Base-by-base conservation (phyloP, 169 alveolate genomes). In the Eimeria praecox region DNA sequence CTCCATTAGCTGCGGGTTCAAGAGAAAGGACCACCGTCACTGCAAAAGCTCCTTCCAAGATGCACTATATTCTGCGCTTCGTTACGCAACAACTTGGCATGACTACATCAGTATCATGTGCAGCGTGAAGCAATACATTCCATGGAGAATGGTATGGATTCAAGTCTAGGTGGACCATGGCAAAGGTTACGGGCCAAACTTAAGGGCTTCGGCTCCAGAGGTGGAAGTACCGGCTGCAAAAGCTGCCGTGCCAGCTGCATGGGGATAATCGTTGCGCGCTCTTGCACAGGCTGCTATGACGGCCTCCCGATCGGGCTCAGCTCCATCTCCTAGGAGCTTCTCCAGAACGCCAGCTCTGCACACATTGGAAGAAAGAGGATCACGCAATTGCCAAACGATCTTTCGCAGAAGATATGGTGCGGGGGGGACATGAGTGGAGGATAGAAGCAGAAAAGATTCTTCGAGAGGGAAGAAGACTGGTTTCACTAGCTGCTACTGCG, bases 171-270 rank as follows among this genome's bases (percentile, higher is more conserved):
- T 33, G 22, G 42, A 10, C 24, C 44, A 69, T 27, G 46, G 14
- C 22, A 33, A 33, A 62, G 46, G 24, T 33, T 46, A 4, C 6
- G 0, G 12, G 78, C 42, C 27, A 69, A 24, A 46, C n/a, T 66
- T 33, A 66, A 66, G 2, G n/a, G 46, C 33, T 69, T 69, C 40
- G 8, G 40, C 40, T 6, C 18, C 75, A 24, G 78, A 3, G 73
- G 38, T 22, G 40, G 6, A 24, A 2, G 42, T 82, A 82, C 90
- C 90, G 2, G 90, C 90, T 44, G 90, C 90, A 20, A 82, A 44
- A 24, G 71, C 90, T 82, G 90, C 90, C 44, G 90, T 82, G 44
- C 90, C 90, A 22, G 90, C 71, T n/a, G 90, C 90, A 33, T 82
- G 90, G 27, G 90, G 90, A n/a, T 44, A 82, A n/a, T 18, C 49